Evolutionary conservation across 177 flowering plant species (phyloP), one percentile per base, ranked within the genome.

Genomic region (Vitis hybrid): DNA sequence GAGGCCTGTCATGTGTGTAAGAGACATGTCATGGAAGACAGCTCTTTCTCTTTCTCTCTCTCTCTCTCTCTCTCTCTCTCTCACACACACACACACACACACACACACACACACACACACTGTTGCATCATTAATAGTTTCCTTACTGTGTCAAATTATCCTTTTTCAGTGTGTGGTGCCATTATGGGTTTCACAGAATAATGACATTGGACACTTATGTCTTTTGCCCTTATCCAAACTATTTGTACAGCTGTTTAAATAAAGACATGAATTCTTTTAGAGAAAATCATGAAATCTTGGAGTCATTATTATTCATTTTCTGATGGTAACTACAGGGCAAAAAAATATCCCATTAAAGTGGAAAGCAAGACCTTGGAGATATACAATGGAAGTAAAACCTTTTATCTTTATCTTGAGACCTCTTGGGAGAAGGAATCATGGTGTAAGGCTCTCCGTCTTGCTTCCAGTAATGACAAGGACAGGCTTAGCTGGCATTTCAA

Each of bases 341-440:
- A 90, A 81, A 85, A 84, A 65, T 92, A 84, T 68, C 99, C 99
- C 32, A 80, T 95, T 64, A 90, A 79, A 80, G 76, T 95, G 64
- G 97, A 93, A 77, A 86, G 76, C 78, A 85, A 82, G 74, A 78
- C 66, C 27, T 75, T 90, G 58, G 74, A 59, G 2, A 51, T 93
- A 51, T 86, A 89, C 63, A 78, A 79, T 66, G 93, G 88, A 78
- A 83, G 88, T 70, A 85, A 76, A 72, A 67, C 64, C 10, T 63
- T 87, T 60, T 93, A 85, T 66, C 74, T 95, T 62, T 95, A 81
- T 81, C 82, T 88, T 21, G 97, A 93, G 66, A 95, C 98, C 76
- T 90, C 95, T 27, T 90, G 93, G 93, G 94, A 93, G 76, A 95
- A 95, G 85, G 99, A 95, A 72, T 83, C 98, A 50, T 95, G 99